These are phyloP conservation scores for Ophiostoma sp. DNA, from an alignment of 2,329 filamentous ascomycete genomes.

Conservation along the genomic window DNA sequence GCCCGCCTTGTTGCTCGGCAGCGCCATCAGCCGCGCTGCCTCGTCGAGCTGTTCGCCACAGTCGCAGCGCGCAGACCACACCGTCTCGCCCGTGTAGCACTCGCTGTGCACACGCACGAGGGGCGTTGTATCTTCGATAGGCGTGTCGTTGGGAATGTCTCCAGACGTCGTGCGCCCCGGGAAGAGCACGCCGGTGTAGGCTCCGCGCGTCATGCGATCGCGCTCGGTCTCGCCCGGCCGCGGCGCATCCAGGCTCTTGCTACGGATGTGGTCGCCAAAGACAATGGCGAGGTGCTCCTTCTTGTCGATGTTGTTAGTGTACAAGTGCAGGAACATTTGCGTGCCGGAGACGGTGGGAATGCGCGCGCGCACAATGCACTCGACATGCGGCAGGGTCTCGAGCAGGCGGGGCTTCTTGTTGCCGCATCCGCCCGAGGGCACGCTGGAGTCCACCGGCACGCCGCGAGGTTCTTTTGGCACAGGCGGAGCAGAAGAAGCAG, in stretches of 20 bases:
- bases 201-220: slow-evolving; percentile 89
- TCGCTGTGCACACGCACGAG: slow-evolving; percentile 95
- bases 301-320: slow-evolving; percentile 84
- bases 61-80: slow-evolving; percentile 95
- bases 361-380: slow-evolving; percentile 86
- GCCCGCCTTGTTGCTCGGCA: slow-evolving; percentile 57
- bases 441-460: slow-evolving; percentile 55
- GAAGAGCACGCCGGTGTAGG: slow-evolving; percentile 81
- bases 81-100: slow-evolving; percentile 97
- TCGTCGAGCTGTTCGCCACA: slow-evolving; percentile 97
- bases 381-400: slow-evolving; percentile 71
- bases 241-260: slow-evolving; percentile 63
- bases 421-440: slow-evolving; percentile 54
- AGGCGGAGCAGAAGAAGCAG: background rate
- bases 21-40: slow-evolving; percentile 85
- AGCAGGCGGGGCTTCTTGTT: slow-evolving; percentile 66
- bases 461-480: slow-evolving; percentile 40
- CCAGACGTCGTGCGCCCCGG: slow-evolving; percentile 77
- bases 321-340: slow-evolving; percentile 96
- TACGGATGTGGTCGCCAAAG: slow-evolving; percentile 80
- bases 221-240: slow-evolving; percentile 75
- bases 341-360: slow-evolving; percentile 88
- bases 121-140: slow-evolving; percentile 39
- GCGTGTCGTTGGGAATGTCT: slow-evolving; percentile 33
- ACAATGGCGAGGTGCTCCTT: slow-evolving; percentile 98